Conservation (phyloP, 768 basidiomycete genomes). For the Rubroboletus pulcherrimus region DNA sequence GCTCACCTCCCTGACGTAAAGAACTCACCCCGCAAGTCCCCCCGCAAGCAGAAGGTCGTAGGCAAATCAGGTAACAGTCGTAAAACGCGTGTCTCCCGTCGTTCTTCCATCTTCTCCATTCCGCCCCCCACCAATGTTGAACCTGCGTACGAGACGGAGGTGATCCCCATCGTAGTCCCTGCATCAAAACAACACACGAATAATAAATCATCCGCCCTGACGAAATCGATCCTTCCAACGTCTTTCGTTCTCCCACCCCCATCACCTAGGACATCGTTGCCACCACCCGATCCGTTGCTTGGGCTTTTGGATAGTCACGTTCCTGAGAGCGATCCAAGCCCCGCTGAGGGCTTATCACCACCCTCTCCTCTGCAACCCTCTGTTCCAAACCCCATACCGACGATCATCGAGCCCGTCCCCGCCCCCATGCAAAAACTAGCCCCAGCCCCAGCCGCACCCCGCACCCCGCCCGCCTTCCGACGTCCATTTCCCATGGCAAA, state of each 20-base stretch:
- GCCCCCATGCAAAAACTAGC: conserved; percentile 2
- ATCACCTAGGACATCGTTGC: conserved; percentile 63
- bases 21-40: conserved; percentile 44
- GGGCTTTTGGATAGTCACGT: conserved; percentile 21
- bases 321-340: conserved; percentile 6
- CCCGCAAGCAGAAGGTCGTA: conserved; percentile 42
- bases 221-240: conserved; percentile 55
- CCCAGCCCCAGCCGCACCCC: conserved; percentile 6
- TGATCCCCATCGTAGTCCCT: conserved; percentile 34
- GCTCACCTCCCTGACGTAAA: conserved; percentile 29
- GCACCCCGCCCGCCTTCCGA: conserved; percentile 26
- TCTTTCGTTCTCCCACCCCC: conserved; percentile 78
- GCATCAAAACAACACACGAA: conserved; percentile 26
- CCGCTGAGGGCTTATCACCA: not conserved
- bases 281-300: conserved; percentile 39
- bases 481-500: conserved; percentile 69
- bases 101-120: conserved; percentile 41
- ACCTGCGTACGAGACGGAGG: conserved; percentile 52
- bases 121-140: conserved; percentile 34
- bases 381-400: conserved; percentile 17
- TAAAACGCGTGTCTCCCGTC: conserved; percentile 45
- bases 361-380: not conserved
- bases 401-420: conserved; percentile 18
- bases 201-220: conserved; percentile 22
- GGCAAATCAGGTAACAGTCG: conserved; percentile 44